A percentile compares a stretch with the other conserved stretches of the same genome.
Evolutionary conservation across 192 early-diverging fungal species (phyloP).

Genomic region (Coemansia sp.): DNA sequence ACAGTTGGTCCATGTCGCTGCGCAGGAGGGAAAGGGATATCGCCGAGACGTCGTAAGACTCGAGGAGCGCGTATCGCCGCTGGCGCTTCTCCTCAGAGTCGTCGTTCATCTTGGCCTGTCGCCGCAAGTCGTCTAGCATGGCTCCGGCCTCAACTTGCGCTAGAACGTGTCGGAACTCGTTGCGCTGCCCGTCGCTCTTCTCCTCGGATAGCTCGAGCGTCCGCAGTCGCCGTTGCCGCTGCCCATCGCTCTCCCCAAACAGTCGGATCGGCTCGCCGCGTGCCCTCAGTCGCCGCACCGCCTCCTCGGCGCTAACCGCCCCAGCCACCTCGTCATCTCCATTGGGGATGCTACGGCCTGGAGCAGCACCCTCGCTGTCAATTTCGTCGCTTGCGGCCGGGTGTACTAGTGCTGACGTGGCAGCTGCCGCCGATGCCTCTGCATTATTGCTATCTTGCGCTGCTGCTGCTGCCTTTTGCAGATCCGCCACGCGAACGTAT

Average conservation of each 20-base stretch:
- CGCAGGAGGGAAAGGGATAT: slow-evolving; percentile 77
- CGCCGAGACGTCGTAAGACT: slow-evolving; percentile 66
- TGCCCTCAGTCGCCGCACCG: slow-evolving; percentile 79
- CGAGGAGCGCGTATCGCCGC: slow-evolving; percentile 44
- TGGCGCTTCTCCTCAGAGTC: slow-evolving; percentile 42
- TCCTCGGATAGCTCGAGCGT: slow-evolving; percentile 84
- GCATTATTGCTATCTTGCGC: slow-evolving; percentile 55
- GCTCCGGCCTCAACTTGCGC: slow-evolving; percentile 83
- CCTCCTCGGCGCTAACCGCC: slow-evolving; percentile 70
- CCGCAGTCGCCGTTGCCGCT: slow-evolving; percentile 80
- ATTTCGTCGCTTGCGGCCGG: not conserved
- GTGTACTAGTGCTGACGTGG: not conserved
- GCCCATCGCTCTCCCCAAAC: slow-evolving; percentile 87
- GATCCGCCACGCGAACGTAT: slow-evolving; percentile 83
- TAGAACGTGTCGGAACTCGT: slow-evolving; percentile 87
- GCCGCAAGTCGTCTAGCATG: slow-evolving; percentile 72
- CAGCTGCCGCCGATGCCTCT: slow-evolving; percentile 37
- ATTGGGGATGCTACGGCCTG: not conserved
- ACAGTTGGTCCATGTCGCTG: slow-evolving; percentile 74
- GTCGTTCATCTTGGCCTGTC: slow-evolving; percentile 57
- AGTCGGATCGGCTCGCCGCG: slow-evolving; percentile 88
- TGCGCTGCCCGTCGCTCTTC: slow-evolving; percentile 80
- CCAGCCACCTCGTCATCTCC: slow-evolving; percentile 6
- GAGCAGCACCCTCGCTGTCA: not conserved
- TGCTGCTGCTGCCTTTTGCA: slow-evolving; percentile 67